phyloP scores from a whole-genome alignment of 306 rosid species.

The Rubus parviflorus region DNA sequence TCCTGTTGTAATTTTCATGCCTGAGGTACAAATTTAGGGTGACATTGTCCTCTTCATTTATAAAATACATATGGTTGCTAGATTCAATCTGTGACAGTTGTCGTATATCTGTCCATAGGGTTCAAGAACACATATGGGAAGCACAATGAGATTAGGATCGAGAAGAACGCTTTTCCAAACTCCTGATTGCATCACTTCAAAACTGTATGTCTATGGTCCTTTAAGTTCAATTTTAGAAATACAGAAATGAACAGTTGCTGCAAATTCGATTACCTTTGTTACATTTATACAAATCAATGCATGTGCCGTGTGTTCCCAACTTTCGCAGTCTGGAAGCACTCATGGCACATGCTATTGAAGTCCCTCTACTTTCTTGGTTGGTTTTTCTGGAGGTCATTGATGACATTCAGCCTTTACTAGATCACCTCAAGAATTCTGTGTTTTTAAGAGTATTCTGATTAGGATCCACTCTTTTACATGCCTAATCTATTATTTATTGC shows the following conservation, averaged over 20 bases:
- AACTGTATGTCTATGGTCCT: slow-evolving; percentile 62
- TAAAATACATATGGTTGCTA: slow-evolving; percentile 1
- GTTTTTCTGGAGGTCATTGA: not conserved
- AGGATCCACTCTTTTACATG: slow-evolving; percentile 22
- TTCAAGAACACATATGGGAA: slow-evolving; percentile 96
- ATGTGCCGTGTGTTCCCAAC: not conserved
- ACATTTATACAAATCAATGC: not conserved
- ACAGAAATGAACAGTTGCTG: not conserved
- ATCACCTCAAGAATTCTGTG: not conserved
- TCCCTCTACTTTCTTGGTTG: not conserved
- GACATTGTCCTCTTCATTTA: not conserved
- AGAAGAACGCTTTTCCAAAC: slow-evolving; percentile 80
- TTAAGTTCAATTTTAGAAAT: slow-evolving; percentile 14
- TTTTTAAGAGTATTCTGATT: not conserved
- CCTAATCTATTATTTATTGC: slow-evolving; percentile 13
- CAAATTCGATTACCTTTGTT: not conserved
- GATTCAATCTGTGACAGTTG: not conserved
- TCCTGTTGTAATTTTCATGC: slow-evolving; percentile 97
- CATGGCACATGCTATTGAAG: not conserved
- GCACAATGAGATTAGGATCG: slow-evolving; percentile 98
- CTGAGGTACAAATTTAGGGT: slow-evolving; percentile 63
- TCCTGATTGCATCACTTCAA: slow-evolving; percentile 76
- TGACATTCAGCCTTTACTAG: not conserved
- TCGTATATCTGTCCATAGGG: slow-evolving; percentile 49
- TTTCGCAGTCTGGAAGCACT: not conserved